Evolutionary conservation across 2,329 filamentous ascomycete genomes (phyloP), one percentile per base, ranked within the genome.

Genomic region (Fusarium goolgardi): DNA sequence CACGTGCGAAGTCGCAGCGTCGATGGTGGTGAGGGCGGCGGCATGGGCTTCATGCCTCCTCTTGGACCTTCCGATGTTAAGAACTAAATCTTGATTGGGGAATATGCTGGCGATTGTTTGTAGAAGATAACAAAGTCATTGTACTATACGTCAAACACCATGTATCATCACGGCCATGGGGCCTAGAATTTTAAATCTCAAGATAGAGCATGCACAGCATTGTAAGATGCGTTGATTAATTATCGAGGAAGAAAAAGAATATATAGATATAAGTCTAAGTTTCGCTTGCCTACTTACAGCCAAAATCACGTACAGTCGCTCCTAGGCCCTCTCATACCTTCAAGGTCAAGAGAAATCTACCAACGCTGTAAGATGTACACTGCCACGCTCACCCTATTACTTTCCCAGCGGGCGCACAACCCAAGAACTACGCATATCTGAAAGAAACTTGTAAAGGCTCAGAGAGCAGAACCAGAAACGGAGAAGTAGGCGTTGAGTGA

Each of bases 1-100:
- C 96, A 99, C 82, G 96, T 98, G 29, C 86, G 88, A 72, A 57
- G 86, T 82, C 35, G 88, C 85, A 73, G 85, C 79, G 75, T 78
- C 6, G 76, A 77, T 70, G 79, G 77, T 8, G 76, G 75, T 5
- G 76, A 78, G 67, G 77, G 78, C 40, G 77, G 76, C 46, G 84
- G 86, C 2, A 86, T 88, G 84, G 84, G 81, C 0, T 88, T 88
- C 62, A 88, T 88, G 86, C 86, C 86, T 29, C 78, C 81, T 15
- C 72, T 87, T 71, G 71, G 76, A 35, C 46, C 60, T 18, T 37
- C 23, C 12, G 37, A 57, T 37, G 39, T 51, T 8, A 60, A 56
- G 43, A 61, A 55, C 25, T 59, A 43, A 35, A 29, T 15, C 8
- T 21, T n/a, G 7, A 15, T 20, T n/a, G 39, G 40, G 46, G 46